Evolutionary conservation across 2,329 filamentous ascomycete genomes (phyloP), one percentile per base, ranked within the genome.

Genomic region (Penicillium capsulatum): DNA sequence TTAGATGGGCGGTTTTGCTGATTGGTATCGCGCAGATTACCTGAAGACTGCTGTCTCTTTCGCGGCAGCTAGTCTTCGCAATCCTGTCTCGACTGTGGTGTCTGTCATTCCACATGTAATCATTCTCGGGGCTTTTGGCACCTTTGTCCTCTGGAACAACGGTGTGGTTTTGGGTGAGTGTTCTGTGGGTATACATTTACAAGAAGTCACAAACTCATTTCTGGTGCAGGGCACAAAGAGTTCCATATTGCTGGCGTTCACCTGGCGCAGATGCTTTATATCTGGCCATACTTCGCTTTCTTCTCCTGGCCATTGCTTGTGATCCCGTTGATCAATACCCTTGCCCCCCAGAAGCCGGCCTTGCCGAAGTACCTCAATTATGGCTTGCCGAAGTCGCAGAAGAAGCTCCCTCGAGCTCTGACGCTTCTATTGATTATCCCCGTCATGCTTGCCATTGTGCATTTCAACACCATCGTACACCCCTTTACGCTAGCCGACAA

Each of bases 401-500:
- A 48, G 34, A 55, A 54, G 2, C 47, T 68, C 4, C 73, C 74
- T 3, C 61, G 67, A 9, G 5, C 67, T 3, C 46, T 59, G 17
- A 55, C 72, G 3, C 44, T 61, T 0, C 11, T 68, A 3, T 40
- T 54, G 14, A 63, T 69, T 35, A 47, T 71, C 7, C 49, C 63
- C 4, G 24, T 69, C 7, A 76, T 75, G 50, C 54, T 73, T 13
- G 54, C 61, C 5, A 65, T 74, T 2, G 80, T 96, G 16, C 77
- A 79, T 47, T 84, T 78, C 73, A 97, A 96, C 73, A 98, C 92
- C 22, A 84, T 95, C 47, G 79, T 97, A 30, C 92, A 98, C 59
- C 91, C 92, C 0, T 98, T 97, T 61, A 95, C 90, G 0, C 76
- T 97, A 1, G 92, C 92, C 22, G 92, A 98, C 65, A 98, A 98